Evolutionary conservation across 257 asterid species (phyloP).

Genomic region (Sherardia arvensis): DNA sequence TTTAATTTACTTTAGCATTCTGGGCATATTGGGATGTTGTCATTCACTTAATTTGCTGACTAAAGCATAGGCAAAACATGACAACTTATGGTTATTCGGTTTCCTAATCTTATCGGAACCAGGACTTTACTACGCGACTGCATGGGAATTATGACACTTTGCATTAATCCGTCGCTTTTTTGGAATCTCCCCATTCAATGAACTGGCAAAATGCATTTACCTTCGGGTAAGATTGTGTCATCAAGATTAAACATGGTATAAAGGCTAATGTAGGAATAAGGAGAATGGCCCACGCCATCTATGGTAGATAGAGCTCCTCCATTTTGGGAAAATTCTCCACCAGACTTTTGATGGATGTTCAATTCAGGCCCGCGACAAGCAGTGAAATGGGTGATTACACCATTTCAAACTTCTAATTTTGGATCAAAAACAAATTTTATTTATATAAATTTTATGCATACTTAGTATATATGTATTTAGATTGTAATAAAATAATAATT

Average conservation of each 20-base stretch:
- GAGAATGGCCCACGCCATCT: neutral
- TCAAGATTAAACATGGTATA: neutral
- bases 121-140: neutral
- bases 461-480: too few species aligned
- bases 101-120: neutral
- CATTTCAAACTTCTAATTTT: too few species aligned
- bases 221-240: neutral
- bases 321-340: neutral
- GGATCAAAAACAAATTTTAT: too few species aligned
- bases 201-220: neutral
- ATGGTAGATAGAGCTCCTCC: neutral
- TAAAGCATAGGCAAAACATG: neutral
- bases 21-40: neutral
- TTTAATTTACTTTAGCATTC: neutral
- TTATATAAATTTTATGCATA: too few species aligned
- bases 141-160: neutral
- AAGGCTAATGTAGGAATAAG: neutral
- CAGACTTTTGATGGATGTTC: neutral
- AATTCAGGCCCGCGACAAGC: too few species aligned
- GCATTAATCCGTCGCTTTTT: neutral
- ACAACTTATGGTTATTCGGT: neutral
- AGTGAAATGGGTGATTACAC: too few species aligned
- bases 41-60: neutral
- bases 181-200: neutral
- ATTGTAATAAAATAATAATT: too few species aligned